Base-by-base conservation (phyloP, 345 rosid species). In the Lepidium didymum region DNA sequence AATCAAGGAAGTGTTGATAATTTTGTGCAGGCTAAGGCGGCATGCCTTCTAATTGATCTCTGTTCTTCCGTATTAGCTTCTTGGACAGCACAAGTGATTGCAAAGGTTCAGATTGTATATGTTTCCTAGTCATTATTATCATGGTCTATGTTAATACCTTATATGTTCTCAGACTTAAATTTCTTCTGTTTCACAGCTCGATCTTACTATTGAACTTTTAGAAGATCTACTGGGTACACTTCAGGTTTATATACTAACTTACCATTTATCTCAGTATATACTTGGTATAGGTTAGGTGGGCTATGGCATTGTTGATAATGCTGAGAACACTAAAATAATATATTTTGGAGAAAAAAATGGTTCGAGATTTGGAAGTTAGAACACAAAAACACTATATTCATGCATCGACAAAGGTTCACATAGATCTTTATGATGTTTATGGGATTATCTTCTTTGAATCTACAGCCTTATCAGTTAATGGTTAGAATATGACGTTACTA, bases 21-120 rank as follows among this genome's bases (percentile, higher is more conserved):
- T 41, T 10, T 72, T 80, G 46, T 55, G 55, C 87, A 89, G 96
- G 90, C 87, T 56, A 89, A 87, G 81, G 92, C 90, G 56, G 92
- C 96, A 45, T 86, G 96, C 67, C 75, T 89, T 67, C 69, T 89
- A 47, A 81, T 89, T 69, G 96, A 89, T 77, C 80, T 89, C 21
- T 89, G 96, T 75, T 87, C 87, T 46, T 77, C 86, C 36, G 83
- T 81, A 61, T 75, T 89, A 52, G 89, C 90, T n/a, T 87, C 96
- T 63, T 89, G 96, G 96, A 76, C 81, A 70, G 64, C 79, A 63
- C 86, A 82, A 62, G 85, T 87, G 75, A 82, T 84, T 76, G 87
- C 89, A 50, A 89, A 89, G 96, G 96, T 89, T 69, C 51, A 47
- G 57, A 11, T 34, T 58, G 43, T 58, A 23, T 21, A 10, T 37